These are phyloP conservation scores for Trametes elegans DNA, from an alignment of 768 basidiomycete species.

Conservation along the genomic window DNA sequence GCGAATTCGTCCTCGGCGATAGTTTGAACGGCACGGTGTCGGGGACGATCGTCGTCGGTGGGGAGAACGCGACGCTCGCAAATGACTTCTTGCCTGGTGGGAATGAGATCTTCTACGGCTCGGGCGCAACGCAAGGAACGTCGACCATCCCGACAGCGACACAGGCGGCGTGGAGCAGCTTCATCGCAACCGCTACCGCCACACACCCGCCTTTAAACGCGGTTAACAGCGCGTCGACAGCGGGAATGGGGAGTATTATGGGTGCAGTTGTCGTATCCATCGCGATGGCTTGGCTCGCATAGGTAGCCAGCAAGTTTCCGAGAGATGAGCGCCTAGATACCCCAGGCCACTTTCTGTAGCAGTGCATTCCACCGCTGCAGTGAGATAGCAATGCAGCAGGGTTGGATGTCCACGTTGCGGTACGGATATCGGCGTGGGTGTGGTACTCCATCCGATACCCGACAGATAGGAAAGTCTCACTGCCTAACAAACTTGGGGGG, in stretches of 20 bases:
- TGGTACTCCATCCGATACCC: too few relatives aligned
- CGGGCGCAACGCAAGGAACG: conserved; percentile 30
- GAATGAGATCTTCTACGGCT: conserved; percentile 54
- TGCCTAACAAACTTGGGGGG: too few relatives aligned
- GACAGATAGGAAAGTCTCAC: too few relatives aligned
- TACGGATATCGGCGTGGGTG: too few relatives aligned
- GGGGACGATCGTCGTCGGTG: conserved; percentile 42
- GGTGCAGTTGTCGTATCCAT: background rate
- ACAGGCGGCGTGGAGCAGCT: conserved; percentile 31
- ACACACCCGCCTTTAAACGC: conserved; percentile 5
- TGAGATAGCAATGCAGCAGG: too few relatives aligned
- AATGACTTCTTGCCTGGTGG: conserved; percentile 49
- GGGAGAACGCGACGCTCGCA: conserved; percentile 47
- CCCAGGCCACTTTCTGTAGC: too few relatives aligned
- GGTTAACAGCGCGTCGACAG: background rate
- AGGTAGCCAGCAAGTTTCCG: too few relatives aligned
- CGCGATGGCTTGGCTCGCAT: background rate
- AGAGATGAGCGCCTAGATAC: too few relatives aligned
- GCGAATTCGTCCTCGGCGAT: conserved; percentile 65
- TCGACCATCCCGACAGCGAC: conserved; percentile 29
- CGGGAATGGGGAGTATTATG: background rate
- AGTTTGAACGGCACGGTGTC: conserved; percentile 59
- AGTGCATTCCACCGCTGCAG: too few relatives aligned
- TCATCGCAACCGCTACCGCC: conserved; percentile 27
- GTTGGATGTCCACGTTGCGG: too few relatives aligned